Conservation (phyloP, 495 filamentous ascomycete species). For the Daldinia concentrica region DNA sequence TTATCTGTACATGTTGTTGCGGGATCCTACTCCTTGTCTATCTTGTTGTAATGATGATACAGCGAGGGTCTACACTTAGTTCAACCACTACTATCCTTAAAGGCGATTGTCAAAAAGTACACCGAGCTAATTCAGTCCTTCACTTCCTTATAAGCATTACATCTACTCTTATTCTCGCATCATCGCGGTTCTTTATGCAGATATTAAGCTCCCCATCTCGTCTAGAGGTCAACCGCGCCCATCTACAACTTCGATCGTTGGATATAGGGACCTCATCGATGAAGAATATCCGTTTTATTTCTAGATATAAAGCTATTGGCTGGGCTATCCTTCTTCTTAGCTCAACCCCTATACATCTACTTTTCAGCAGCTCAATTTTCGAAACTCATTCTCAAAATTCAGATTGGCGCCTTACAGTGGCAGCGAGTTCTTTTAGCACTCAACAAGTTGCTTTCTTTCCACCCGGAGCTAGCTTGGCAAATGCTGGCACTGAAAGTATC, state of each 20-base stretch:
- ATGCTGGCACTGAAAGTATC: not conserved
- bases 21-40: not conserved
- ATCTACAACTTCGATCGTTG: slow-evolving; percentile 17
- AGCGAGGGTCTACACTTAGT: not conserved
- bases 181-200: slow-evolving; percentile 53
- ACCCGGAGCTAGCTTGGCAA: not conserved
- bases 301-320: not conserved
- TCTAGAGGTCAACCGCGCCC: slow-evolving; percentile 24
- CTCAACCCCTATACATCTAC: not conserved
- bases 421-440: not conserved
- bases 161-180: not conserved
- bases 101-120: not conserved
- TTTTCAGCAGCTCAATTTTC: not conserved
- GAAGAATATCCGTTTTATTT: slow-evolving; percentile 21
- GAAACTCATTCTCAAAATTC: not conserved
- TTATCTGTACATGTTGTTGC: not conserved
- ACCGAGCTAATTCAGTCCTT: not conserved
- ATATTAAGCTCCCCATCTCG: slow-evolving; percentile 35
- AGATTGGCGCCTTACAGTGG: not conserved
- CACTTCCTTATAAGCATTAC: not conserved
- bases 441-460: not conserved
- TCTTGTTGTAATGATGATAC: not conserved
- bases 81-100: not conserved
- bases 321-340: not conserved
- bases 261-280: slow-evolving; percentile 32